phyloP scores from a whole-genome alignment of 2,329 filamentous ascomycete species.

The Xylaria sp. region DNA sequence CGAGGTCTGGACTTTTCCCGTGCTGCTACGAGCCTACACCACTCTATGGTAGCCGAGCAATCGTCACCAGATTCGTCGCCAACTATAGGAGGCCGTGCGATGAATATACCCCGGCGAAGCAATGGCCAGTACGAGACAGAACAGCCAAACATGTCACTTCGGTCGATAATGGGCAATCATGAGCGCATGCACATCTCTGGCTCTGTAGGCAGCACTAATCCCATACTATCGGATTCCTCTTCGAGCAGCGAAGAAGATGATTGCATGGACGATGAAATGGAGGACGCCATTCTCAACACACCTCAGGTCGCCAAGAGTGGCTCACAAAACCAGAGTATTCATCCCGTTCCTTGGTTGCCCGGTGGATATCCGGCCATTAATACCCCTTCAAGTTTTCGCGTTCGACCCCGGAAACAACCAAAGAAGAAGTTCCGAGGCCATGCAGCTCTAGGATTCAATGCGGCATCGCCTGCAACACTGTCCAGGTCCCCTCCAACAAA shows the following conservation, averaged over 20 bases:
- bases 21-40: slow-evolving; percentile 92
- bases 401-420: slow-evolving; percentile 77
- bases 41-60: slow-evolving; percentile 90
- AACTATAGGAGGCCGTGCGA: slow-evolving; percentile 75
- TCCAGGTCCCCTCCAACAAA: slow-evolving; percentile 78
- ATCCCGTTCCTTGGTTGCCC: slow-evolving; percentile 69
- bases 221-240: slow-evolving; percentile 81
- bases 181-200: slow-evolving; percentile 80
- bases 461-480: slow-evolving; percentile 63
- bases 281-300: slow-evolving; percentile 84
- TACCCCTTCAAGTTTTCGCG: slow-evolving; percentile 83
- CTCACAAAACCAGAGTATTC: slow-evolving; percentile 55
- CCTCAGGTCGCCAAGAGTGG: slow-evolving; percentile 76
- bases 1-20: slow-evolving; percentile 92
- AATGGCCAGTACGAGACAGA: slow-evolving; percentile 62
- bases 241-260: slow-evolving; percentile 78
- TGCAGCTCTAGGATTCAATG: slow-evolving; percentile 63
- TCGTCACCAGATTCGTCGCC: slow-evolving; percentile 92
- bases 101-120: slow-evolving; percentile 69
- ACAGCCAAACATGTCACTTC: slow-evolving; percentile 77
- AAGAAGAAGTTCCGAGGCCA: slow-evolving; percentile 62
- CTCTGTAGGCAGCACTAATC: slow-evolving; percentile 81
- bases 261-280: slow-evolving; percentile 77
- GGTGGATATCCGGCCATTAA: slow-evolving; percentile 76
- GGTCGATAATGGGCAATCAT: slow-evolving; percentile 75